These are phyloP conservation scores for Lepidium africanum DNA, from an alignment of 345 rosid genomes.

Conservation along the genomic window DNA sequence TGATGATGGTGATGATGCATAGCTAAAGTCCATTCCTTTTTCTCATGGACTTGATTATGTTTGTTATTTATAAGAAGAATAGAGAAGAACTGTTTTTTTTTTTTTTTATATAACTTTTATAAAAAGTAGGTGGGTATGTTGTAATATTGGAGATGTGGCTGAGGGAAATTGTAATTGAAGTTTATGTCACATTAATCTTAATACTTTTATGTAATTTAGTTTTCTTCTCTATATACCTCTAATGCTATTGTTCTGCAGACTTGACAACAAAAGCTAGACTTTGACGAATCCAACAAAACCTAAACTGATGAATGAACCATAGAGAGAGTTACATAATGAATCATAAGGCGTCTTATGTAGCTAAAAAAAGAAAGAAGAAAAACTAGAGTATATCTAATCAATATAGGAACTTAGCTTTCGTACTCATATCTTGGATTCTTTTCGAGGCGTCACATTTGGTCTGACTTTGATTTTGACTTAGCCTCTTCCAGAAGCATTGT, in stretches of 20 bases:
- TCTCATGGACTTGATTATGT: conserved; percentile 51
- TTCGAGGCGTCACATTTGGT: no score
- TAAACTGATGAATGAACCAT: not conserved
- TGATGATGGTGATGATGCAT: conserved; percentile 37
- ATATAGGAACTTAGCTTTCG: not conserved
- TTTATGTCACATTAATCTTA: not conserved
- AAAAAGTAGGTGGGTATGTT: conserved; percentile 13
- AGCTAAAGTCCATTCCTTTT: conserved; percentile 66
- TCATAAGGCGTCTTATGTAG: not conserved
- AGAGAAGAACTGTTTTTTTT: conserved; percentile 4
- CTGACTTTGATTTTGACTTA: no score
- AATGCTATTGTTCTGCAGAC: not conserved
- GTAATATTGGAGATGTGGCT: conserved; percentile 16
- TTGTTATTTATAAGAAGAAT: conserved; percentile 42
- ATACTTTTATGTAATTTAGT: not conserved
- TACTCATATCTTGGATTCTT: no score
- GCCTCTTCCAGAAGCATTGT: no score
- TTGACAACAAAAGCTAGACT: no score
- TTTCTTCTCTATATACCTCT: not conserved
- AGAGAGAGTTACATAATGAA: not conserved
- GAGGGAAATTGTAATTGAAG: conserved; percentile 12
- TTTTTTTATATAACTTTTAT: not conserved
- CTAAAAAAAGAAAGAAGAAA: not conserved
- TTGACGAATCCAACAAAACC: no score
- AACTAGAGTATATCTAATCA: not conserved